These are phyloP conservation scores for Yamadazyma pseudoaaseri DNA, from an alignment of 1,139 yeast species.

Conservation along the genomic window DNA sequence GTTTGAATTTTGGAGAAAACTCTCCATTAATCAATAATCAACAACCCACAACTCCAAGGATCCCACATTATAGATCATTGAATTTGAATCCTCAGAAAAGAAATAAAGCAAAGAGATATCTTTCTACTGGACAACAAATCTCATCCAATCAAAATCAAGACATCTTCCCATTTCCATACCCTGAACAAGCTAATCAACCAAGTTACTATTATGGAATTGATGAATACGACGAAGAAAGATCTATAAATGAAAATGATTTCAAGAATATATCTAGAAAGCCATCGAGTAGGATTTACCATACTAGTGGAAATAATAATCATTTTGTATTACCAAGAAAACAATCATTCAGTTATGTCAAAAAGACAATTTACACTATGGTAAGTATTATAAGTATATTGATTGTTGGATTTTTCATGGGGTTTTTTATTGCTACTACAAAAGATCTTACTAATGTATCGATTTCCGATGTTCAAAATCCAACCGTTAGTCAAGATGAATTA, in stretches of 20 bases:
- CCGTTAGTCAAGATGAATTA: conserved; percentile 82
- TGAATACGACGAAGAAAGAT: conserved; percentile 39
- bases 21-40: conserved; percentile 29
- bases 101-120: conserved; percentile 34
- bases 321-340: conserved; percentile 33
- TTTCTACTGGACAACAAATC: conserved; percentile 29
- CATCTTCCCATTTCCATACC: conserved; percentile 60
- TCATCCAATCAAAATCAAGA: conserved; percentile 14
- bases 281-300: conserved; percentile 14
- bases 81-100: conserved; percentile 30
- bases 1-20: conserved; percentile 26
- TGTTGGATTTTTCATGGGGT: conserved; percentile 79
- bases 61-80: conserved; percentile 45
- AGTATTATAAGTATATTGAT: conserved; percentile 55
- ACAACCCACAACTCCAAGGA: conserved; percentile 14
- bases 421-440: conserved; percentile 81
- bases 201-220: conserved; percentile 38
- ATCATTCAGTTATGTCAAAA: conserved; percentile 38
- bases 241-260: conserved; percentile 17
- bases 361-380: conserved; percentile 55
- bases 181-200: conserved; percentile 23
- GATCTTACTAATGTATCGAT: conserved; percentile 72
- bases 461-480: conserved; percentile 60
- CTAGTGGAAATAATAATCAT: conserved; percentile 20
- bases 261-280: conserved; percentile 17